Conservation (phyloP, 352 stramenopile genomes). For the Phytopythium helicoides region DNA sequence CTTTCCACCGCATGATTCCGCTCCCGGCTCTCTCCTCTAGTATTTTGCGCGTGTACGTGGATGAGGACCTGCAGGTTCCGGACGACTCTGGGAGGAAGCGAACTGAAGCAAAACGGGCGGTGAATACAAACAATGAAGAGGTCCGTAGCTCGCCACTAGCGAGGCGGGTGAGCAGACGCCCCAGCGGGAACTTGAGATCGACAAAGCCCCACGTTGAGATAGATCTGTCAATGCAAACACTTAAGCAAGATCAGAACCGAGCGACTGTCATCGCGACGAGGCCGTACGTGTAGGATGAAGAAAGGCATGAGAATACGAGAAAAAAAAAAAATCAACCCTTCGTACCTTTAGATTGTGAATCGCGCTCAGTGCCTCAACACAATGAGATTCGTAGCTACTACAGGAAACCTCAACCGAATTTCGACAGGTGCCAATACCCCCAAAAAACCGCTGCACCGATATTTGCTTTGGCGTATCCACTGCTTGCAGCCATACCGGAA, state of each 20-base stretch:
- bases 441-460: too few relatives aligned
- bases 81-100: constrained; percentile 12
- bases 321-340: too few relatives aligned
- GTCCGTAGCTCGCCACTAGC: constrained; percentile 20
- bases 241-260: not conserved
- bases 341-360: too few relatives aligned
- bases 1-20: constrained; percentile 52
- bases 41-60: constrained; percentile 49
- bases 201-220: constrained; percentile 47
- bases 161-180: constrained; percentile 26
- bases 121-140: not conserved
- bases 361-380: too few relatives aligned
- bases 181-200: not conserved
- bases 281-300: too few relatives aligned
- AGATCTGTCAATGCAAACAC: constrained; percentile 28
- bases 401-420: too few relatives aligned
- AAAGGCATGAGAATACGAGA: too few relatives aligned
- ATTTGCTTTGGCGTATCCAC: too few relatives aligned
- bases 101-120: not conserved
- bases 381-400: too few relatives aligned
- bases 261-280: not conserved
- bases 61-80: constrained; percentile 50
- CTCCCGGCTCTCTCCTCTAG: constrained; percentile 47
- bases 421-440: too few relatives aligned
- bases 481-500: too few relatives aligned